These are phyloP conservation scores for Sphagnum magellanicum DNA, from an alignment of 228 moss, liverwort and hornwort species.

Conservation along the genomic window DNA sequence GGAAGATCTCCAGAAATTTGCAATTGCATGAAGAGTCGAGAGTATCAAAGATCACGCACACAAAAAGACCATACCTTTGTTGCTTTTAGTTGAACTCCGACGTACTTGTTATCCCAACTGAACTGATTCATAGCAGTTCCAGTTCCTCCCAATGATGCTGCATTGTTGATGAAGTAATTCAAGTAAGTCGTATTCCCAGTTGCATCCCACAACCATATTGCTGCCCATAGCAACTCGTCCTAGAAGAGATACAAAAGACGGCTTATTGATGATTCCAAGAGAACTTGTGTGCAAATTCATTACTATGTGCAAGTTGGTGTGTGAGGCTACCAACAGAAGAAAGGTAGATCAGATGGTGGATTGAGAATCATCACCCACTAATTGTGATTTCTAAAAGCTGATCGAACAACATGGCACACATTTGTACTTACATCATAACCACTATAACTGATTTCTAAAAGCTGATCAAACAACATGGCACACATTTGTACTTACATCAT, in stretches of 20 bases:
- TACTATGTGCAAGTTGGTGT: too few relatives aligned
- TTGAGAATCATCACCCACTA: too few relatives aligned
- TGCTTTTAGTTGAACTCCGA: constrained; percentile 18
- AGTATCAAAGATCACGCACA: not conserved
- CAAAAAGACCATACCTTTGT: constrained; percentile 9
- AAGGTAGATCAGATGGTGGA: not conserved
- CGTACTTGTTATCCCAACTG: constrained; percentile 24
- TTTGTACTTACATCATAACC: too few relatives aligned
- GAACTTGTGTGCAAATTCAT: too few relatives aligned
- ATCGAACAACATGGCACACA: too few relatives aligned
- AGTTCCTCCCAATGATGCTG: constrained; percentile 9
- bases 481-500: constrained; percentile 4
- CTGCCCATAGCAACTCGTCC: constrained; percentile 22
- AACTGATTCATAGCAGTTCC: constrained; percentile 19
- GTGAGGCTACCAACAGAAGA: not conserved
- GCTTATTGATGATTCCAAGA: too few relatives aligned
- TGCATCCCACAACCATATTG: constrained; percentile 16
- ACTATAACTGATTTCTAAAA: too few relatives aligned
- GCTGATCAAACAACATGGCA: too few relatives aligned
- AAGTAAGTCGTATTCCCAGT: constrained; percentile 8
- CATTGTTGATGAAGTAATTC: constrained; percentile 8
- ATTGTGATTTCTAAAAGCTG: too few relatives aligned
- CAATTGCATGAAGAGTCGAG: not conserved
- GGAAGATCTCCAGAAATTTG: not conserved
- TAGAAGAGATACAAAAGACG: not conserved